A percentile compares a stretch with the other conserved stretches of the same genome.
Evolutionary conservation across 495 filamentous ascomycete genomes (phyloP).

Genomic region (Penicillium goetzii): DNA sequence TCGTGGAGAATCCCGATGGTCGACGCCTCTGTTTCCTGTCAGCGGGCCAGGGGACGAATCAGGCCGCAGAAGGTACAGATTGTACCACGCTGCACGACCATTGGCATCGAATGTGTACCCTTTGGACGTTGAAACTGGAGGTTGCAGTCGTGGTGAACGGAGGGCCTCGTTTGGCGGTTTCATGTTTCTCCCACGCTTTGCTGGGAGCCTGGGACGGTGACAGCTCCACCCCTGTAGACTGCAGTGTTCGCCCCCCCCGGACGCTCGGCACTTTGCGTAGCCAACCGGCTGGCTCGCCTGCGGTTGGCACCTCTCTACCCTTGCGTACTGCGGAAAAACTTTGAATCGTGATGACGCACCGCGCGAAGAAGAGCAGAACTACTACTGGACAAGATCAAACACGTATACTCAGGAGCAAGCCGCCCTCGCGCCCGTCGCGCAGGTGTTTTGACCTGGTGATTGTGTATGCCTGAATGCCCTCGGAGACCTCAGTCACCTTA

Average conservation of each 20-base stretch:
- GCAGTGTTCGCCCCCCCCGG: background rate
- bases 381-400: background rate
- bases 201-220: conserved; percentile 15
- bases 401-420: background rate
- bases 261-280: conserved; percentile 5
- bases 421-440: background rate
- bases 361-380: background rate
- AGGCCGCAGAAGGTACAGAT: conserved; percentile 13
- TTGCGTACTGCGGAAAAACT: conserved; percentile 23
- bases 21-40: conserved; percentile 24
- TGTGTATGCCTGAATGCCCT: background rate
- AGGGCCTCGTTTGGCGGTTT: conserved; percentile 18
- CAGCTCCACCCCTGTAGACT: conserved; percentile 20
- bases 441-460: background rate
- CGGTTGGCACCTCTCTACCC: conserved; percentile 20
- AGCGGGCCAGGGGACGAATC: conserved; percentile 26
- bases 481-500: background rate
- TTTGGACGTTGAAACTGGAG: conserved; percentile 13
- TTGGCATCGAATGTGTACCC: conserved; percentile 3
- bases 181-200: conserved; percentile 13
- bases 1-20: conserved; percentile 6
- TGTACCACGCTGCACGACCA: conserved; percentile 8
- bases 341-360: conserved; percentile 21
- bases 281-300: conserved; percentile 1
- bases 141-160: conserved; percentile 13